Conservation (phyloP, 2,329 filamentous ascomycete genomes). For the Apiospora rasikravindrae region DNA sequence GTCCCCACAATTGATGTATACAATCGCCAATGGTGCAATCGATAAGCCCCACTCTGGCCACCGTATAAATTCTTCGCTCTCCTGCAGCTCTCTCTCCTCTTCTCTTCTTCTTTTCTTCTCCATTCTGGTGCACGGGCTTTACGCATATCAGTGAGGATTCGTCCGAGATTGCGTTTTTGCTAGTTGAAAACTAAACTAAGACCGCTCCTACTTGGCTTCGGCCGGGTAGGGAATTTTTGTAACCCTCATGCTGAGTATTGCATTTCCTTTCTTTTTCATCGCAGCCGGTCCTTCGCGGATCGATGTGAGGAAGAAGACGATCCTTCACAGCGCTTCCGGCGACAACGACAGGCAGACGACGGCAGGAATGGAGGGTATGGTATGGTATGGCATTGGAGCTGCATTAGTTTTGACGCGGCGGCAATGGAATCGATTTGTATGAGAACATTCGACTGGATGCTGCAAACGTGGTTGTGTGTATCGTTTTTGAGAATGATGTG, state of each 20-base stretch:
- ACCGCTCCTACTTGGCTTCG: constrained; percentile 74
- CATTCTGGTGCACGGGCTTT: constrained; percentile 77
- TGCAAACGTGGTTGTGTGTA: background rate
- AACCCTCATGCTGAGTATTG: constrained; percentile 45
- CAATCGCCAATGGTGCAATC: background rate
- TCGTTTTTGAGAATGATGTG: no score
- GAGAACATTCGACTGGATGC: background rate
- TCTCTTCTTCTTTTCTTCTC: constrained; percentile 48
- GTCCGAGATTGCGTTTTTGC: constrained; percentile 88
- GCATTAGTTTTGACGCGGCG: background rate
- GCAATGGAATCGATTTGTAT: background rate
- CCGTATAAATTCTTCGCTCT: background rate
- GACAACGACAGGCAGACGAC: background rate
- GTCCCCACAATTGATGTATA: background rate
- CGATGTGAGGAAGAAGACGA: constrained; percentile 55
- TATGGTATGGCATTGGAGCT: background rate
- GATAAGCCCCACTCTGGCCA: background rate
- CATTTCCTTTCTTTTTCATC: constrained; percentile 55
- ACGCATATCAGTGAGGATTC: constrained; percentile 85
- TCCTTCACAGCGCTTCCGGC: background rate
- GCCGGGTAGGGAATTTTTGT: constrained; percentile 83
- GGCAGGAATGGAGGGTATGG: background rate
- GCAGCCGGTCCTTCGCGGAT: constrained; percentile 48
- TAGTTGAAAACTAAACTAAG: constrained; percentile 88
- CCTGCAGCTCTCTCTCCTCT: background rate